These are phyloP conservation scores for Volvox africanus DNA, from an alignment of 139 green algal genomes.

Conservation along the genomic window DNA sequence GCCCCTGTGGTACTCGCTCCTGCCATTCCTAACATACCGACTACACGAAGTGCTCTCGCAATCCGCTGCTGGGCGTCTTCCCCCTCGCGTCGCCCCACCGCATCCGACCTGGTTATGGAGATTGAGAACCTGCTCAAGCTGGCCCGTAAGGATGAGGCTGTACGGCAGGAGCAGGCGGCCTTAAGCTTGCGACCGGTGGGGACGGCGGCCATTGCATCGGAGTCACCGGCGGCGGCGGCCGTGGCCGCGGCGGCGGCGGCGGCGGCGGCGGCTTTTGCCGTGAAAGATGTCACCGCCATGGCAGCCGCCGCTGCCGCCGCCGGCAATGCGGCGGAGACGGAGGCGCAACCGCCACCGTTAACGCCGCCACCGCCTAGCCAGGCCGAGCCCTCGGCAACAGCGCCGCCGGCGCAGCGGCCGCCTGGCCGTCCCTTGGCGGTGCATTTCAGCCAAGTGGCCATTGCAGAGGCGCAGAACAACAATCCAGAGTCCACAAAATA, in stretches of 20 bases:
- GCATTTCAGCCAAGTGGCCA: too few species aligned
- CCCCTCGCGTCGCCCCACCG: neutral
- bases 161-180: neutral
- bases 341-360: neutral
- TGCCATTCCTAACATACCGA: neutral
- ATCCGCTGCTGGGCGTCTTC: neutral
- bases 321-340: too few species aligned
- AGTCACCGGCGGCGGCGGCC: too few species aligned
- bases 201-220: neutral
- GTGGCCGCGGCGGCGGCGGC: too few species aligned
- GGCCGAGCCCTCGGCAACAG: neutral
- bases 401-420: too few species aligned
- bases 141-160: neutral
- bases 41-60: neutral
- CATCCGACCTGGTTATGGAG: constrained; percentile 6
- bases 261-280: neutral
- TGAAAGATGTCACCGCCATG: neutral
- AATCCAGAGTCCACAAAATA: too few species aligned
- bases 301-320: neutral
- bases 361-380: neutral
- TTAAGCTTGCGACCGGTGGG: neutral
- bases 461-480: too few species aligned
- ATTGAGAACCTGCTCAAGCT: neutral
- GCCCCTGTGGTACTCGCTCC: neutral
- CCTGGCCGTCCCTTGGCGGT: too few species aligned